Evolutionary conservation across 805 yeast species (phyloP).

Genomic region (Tetrapisispora fleetii): DNA sequence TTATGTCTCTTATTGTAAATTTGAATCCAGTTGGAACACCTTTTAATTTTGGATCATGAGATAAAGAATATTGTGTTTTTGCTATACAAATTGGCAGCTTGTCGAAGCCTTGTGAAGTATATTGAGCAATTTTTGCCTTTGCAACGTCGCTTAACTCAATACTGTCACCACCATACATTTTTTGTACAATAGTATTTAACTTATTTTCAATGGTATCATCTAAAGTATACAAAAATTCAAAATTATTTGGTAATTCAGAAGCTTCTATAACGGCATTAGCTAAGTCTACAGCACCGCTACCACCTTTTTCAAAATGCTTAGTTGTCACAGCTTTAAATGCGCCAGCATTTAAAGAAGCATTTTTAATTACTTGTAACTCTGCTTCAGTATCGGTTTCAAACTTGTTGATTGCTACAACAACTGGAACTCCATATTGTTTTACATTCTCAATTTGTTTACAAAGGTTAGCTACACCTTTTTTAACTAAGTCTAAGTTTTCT

Average conservation of each 20-base stretch:
- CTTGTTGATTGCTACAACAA: constrained; percentile 87
- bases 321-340: constrained; percentile 85
- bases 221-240: constrained; percentile 60
- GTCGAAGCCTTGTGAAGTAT: constrained; percentile 80
- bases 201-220: constrained; percentile 71
- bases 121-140: constrained; percentile 65
- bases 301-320: constrained; percentile 95
- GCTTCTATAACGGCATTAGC: constrained; percentile 80
- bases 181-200: constrained; percentile 64
- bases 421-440: constrained; percentile 77
- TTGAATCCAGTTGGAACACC: constrained; percentile 93
- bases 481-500: constrained; percentile 72
- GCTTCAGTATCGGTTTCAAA: constrained; percentile 73
- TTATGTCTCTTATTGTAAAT: constrained; percentile 88
- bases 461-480: constrained; percentile 75
- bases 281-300: constrained; percentile 74
- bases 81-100: constrained; percentile 93
- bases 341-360: constrained; percentile 82
- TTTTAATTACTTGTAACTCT: constrained; percentile 71
- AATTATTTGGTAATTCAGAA: constrained; percentile 38
- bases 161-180: constrained; percentile 88
- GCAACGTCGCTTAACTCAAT: constrained; percentile 81
- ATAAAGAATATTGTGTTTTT: constrained; percentile 91
- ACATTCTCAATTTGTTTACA: constrained; percentile 86
- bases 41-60: constrained; percentile 86